Conservation (phyloP, 768 basidiomycete genomes). For the Dioszegia aurantiaca region DNA sequence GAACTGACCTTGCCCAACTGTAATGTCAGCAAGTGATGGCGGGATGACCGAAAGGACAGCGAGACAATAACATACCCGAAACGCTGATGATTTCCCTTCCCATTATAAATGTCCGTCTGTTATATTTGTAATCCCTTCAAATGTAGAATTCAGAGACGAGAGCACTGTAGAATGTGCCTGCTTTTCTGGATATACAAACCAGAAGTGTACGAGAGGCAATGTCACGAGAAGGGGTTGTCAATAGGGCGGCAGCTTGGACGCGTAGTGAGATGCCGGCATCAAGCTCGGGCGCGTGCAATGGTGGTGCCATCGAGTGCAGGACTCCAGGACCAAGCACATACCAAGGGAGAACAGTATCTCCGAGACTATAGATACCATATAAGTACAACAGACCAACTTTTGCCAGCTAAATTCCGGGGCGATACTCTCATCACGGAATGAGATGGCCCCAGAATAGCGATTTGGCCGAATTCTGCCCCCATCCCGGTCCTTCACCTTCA, state of each 20-base stretch:
- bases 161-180: background rate
- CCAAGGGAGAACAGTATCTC: too few species aligned
- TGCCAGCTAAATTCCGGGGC: too few species aligned
- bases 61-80: constrained; percentile 31
- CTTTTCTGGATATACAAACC: background rate
- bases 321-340: background rate
- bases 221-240: constrained; percentile 1
- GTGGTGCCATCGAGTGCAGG: background rate
- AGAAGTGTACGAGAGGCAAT: background rate
- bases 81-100: constrained; percentile 47
- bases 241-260: background rate
- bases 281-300: background rate
- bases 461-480: too few species aligned
- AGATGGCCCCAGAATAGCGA: too few species aligned
- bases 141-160: background rate
- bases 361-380: too few species aligned
- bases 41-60: background rate
- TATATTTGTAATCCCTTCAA: background rate
- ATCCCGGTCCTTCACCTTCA: too few species aligned
- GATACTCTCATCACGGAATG: too few species aligned
- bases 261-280: constrained; percentile 2
- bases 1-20: constrained; percentile 20
- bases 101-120: constrained; percentile 21
- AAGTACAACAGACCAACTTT: too few species aligned
- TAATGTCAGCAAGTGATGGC: background rate